Conservation (phyloP, 2,329 filamentous ascomycete species). For the Colletotrichum sp. region DNA sequence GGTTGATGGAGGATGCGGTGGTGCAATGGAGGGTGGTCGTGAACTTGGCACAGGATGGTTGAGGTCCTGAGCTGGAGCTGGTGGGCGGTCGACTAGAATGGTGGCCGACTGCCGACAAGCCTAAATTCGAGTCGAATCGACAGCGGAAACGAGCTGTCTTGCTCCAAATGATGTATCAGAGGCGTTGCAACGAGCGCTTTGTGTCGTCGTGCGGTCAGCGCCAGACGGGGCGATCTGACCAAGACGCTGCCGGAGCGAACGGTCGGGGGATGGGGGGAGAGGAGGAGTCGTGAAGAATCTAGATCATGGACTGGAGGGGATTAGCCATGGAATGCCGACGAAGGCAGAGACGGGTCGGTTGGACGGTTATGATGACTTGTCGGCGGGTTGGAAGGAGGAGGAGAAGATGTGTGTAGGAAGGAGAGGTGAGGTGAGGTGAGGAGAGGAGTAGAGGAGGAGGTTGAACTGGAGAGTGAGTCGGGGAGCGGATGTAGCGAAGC, state of each 20-base stretch:
- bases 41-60: conserved; percentile 1
- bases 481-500: conserved; percentile 8
- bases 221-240: conserved; percentile 19
- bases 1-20: conserved; percentile 20
- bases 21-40: conserved; percentile 16
- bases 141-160: neutral
- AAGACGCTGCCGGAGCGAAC: conserved; percentile 21
- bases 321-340: conserved; percentile 7
- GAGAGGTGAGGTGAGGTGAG: neutral
- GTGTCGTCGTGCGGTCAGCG: conserved; percentile 18
- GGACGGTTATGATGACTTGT: conserved; percentile 1
- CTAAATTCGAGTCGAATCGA: neutral
- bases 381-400: neutral
- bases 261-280: conserved; percentile 5
- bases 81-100: conserved; percentile 19
- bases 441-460: conserved; percentile 16
- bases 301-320: conserved; percentile 9
- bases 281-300: conserved; percentile 4
- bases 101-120: conserved; percentile 26
- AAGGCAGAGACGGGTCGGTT: neutral
- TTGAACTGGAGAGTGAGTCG: conserved; percentile 10
- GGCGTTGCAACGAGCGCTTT: neutral
- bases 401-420: conserved; percentile 7
- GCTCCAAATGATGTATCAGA: neutral
- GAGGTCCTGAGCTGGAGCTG: conserved; percentile 5